Evolutionary conservation across 2,329 filamentous ascomycete species (phyloP).

Genomic region (Microcyclosporella mali): DNA sequence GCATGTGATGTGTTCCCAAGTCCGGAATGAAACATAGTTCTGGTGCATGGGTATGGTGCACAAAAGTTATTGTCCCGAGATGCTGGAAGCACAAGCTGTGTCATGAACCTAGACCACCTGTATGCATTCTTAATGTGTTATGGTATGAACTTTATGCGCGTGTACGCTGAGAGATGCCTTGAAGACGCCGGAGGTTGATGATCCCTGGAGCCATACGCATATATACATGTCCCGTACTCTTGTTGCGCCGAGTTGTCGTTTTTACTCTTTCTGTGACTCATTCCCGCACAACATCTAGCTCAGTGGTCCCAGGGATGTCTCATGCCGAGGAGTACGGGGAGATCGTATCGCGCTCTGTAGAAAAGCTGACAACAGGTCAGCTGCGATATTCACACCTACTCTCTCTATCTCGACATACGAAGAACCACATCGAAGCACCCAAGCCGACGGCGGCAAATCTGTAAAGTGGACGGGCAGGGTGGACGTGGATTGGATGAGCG

Average conservation of each 20-base stretch:
- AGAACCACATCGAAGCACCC: constrained; percentile 98
- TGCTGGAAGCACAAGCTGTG: no score
- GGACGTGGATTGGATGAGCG: constrained; percentile 52
- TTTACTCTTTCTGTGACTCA: neutral
- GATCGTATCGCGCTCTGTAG: constrained; percentile 95
- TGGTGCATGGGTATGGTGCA: no score
- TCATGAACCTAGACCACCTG: no score
- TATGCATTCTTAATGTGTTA: no score
- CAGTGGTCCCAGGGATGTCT: constrained; percentile 97
- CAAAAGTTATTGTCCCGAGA: no score
- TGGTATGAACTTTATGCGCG: no score
- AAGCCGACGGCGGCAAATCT: constrained; percentile 79
- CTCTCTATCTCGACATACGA: constrained; percentile 48
- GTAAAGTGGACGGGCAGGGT: constrained; percentile 64
- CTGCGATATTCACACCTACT: neutral
- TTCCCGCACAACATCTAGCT: constrained; percentile 18
- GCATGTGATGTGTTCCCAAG: no score
- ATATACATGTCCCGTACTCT: neutral
- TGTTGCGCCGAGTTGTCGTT: neutral
- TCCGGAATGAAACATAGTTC: no score
- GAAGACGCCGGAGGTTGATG: no score
- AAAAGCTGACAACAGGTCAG: constrained; percentile 58
- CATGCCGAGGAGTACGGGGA: constrained; percentile 81
- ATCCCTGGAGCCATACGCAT: neutral
- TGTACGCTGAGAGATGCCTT: no score